A percentile compares a stretch with the other conserved stretches of the same genome.
Evolutionary conservation across 345 rosid genomes (phyloP).

Genomic region (Brassica juncea): DNA sequence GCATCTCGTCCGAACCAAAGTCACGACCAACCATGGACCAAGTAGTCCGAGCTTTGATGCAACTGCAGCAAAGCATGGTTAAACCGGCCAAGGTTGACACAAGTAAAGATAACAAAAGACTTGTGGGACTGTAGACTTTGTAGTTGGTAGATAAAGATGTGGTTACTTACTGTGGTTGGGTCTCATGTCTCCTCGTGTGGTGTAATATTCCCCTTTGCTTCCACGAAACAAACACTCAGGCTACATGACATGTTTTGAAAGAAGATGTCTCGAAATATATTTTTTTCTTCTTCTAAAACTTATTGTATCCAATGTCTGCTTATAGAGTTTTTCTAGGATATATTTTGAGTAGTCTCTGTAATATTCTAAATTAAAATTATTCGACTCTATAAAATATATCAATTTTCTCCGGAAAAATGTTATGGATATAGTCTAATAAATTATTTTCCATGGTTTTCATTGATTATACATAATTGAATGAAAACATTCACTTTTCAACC

Average conservation of each 20-base stretch:
- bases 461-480: neutral
- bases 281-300: neutral
- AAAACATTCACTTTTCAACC: neutral
- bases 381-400: too few relatives aligned
- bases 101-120: constrained; percentile 28
- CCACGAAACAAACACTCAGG: neutral
- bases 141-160: neutral
- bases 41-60: constrained; percentile 61
- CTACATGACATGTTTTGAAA: neutral
- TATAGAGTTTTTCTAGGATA: neutral
- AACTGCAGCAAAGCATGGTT: constrained; percentile 52
- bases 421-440: too few relatives aligned
- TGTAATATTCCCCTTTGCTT: neutral
- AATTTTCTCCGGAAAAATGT: too few relatives aligned
- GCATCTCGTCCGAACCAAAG: constrained; percentile 68
- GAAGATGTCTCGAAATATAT: neutral
- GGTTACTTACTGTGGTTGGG: constrained; percentile 7
- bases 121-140: neutral
- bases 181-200: constrained; percentile 8
- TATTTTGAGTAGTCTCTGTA: neutral
- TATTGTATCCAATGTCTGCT: neutral
- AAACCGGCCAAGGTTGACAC: constrained; percentile 3
- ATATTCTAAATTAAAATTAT: too few relatives aligned
- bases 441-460: neutral
- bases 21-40: constrained; percentile 77